Conservation (phyloP, 352 stramenopile species). For the Pythium diclinum region DNA sequence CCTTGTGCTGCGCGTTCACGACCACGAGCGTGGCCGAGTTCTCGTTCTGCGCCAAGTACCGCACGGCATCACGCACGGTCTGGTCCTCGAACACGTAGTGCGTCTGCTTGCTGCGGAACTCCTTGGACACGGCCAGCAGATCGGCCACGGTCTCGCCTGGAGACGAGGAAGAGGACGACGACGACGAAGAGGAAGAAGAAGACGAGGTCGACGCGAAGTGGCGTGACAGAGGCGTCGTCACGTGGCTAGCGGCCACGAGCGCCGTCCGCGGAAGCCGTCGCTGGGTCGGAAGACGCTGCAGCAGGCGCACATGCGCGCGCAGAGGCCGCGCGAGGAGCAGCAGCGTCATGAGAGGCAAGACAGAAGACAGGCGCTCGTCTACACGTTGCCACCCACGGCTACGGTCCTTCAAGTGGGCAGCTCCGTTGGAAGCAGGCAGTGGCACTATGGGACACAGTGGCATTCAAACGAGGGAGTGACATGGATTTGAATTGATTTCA, state of each 20-base stretch:
- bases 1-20: slow-evolving; percentile 58
- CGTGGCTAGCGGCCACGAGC: slow-evolving; percentile 1
- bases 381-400: not conserved
- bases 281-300: not conserved
- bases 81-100: slow-evolving; percentile 66
- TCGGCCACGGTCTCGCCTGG: slow-evolving; percentile 62
- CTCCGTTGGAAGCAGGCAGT: not conserved
- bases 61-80: slow-evolving; percentile 63
- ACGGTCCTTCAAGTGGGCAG: not conserved
- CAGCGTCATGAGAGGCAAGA: slow-evolving; percentile 5
- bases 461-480: not conserved
- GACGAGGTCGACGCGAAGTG: slow-evolving; percentile 1
- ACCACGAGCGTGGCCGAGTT: slow-evolving; percentile 79
- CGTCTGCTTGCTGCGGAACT: slow-evolving; percentile 73
- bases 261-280: not conserved
- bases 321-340: slow-evolving; percentile 20
- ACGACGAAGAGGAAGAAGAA: not conserved
- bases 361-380: not conserved
- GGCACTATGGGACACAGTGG: not conserved
- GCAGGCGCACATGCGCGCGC: slow-evolving; percentile 6
- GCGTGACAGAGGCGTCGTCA: not conserved
- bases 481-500: not conserved
- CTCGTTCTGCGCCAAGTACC: slow-evolving; percentile 61
- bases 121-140: slow-evolving; percentile 62
- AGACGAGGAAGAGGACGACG: slow-evolving; percentile 2